Evolutionary conservation across 805 yeast species (phyloP), one percentile per base, ranked within the genome.

Genomic region (Cyberlindnera galapagoensis): DNA sequence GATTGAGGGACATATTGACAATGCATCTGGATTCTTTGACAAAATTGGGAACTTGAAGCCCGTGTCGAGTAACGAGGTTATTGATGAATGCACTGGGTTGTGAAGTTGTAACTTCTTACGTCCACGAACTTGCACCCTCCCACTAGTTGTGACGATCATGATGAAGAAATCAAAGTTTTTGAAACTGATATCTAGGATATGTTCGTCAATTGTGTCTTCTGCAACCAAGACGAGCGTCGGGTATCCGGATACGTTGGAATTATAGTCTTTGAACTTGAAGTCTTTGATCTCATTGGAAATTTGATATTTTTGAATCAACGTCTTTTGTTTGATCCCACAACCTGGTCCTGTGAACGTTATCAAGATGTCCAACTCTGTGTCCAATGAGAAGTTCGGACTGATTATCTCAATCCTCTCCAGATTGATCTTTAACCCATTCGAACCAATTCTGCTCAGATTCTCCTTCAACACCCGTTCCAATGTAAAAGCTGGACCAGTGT

Each of bases 1-100:
- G 25, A 70, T 39, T 39, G 69, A 70, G 3, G 81, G 80, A 3
- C 81, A 73, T 4, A 75, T 44, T 4, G 65, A 58, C 9, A 63
- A 44, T 12, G 59, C 44, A 12, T 59, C 48, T 7, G 71, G 65
- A 18, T 46, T 47, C 23, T 44, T 42, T 1, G 42, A 38, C 9
- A 62, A 53, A 18, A 44, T 44, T 0, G 75, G 70, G 26, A 76
- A 63, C 29, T 59, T 52, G 47, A 68, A 78, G 0, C 82, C 84
- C 6, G 71, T 63, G 41, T 76, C 82, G 19, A 65, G 56, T 3
- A 76, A 43, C 0, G 72, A 56, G 3, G 63, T 47, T 5, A 74
- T 56, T 0, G 60, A 34, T 1, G 43, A 18, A 3, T 71, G 65
- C 3, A 57, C 28, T 17, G 52, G 38, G 4, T 26, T 26, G 12